These are phyloP conservation scores for Fusarium sp. DNA, from an alignment of 2,329 filamentous ascomycete species.

Conservation along the genomic window DNA sequence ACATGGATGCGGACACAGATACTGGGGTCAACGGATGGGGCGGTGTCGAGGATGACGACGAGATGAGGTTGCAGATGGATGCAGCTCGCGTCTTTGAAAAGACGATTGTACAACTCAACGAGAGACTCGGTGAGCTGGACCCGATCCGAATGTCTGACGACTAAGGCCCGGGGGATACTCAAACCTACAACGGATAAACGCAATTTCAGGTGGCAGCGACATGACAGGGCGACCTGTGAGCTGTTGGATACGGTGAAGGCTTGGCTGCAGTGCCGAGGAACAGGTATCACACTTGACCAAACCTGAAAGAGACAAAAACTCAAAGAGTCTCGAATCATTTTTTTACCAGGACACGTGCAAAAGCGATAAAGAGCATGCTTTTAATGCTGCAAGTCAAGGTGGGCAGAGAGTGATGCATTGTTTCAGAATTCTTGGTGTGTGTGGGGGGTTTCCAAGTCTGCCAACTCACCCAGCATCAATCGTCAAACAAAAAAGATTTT, in stretches of 20 bases:
- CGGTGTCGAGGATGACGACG: slow-evolving; percentile 57
- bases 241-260: slow-evolving; percentile 10
- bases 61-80: slow-evolving; percentile 72
- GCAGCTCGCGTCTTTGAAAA: slow-evolving; percentile 83
- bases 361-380: neutral
- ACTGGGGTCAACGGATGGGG: slow-evolving; percentile 45
- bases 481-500: neutral
- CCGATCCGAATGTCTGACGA: slow-evolving; percentile 39
- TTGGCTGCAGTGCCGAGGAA: slow-evolving; percentile 14
- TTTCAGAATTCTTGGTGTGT: neutral
- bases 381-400: neutral
- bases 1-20: slow-evolving; percentile 46
- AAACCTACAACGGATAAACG: neutral
- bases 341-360: neutral
- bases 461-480: neutral
- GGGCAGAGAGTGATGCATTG: neutral
- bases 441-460: neutral
- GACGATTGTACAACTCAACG: slow-evolving; percentile 80
- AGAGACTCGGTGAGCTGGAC: slow-evolving; percentile 63
- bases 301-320: neutral
- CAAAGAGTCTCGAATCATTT: neutral
- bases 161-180: slow-evolving; percentile 6
- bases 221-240: neutral
- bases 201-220: neutral
- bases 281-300: neutral